Conservation (phyloP, 352 stramenopile species). For the Thraustotheca clavata region DNA sequence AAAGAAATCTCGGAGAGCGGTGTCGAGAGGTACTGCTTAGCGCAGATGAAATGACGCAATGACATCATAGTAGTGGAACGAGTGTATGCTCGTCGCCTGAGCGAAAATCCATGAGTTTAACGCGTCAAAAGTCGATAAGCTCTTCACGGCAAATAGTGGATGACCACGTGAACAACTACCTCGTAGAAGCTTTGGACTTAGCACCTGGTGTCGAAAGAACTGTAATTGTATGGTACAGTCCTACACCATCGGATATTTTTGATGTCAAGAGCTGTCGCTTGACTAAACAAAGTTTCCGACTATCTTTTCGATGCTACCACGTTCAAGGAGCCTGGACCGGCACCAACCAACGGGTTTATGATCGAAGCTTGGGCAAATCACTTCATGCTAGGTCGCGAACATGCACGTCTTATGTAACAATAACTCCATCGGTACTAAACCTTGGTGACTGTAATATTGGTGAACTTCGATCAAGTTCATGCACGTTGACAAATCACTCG, state of each 20-base stretch:
- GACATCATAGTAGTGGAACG: constrained; percentile 26
- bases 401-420: constrained; percentile 81
- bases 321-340: constrained; percentile 82
- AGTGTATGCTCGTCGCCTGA: constrained; percentile 77
- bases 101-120: constrained; percentile 27
- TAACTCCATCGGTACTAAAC: constrained; percentile 75
- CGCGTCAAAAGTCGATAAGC: background rate
- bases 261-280: constrained; percentile 74
- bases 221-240: constrained; percentile 85
- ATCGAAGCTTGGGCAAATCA: constrained; percentile 77
- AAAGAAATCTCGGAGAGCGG: constrained; percentile 60
- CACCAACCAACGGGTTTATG: constrained; percentile 75
- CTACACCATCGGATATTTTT: constrained; percentile 42
- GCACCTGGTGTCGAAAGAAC: constrained; percentile 76
- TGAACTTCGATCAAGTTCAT: constrained; percentile 78
- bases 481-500: constrained; percentile 84
- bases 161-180: constrained; percentile 44
- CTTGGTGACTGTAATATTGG: constrained; percentile 86
- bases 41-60: background rate
- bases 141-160: background rate
- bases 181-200: constrained; percentile 83
- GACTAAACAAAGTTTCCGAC: constrained; percentile 81
- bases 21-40: constrained; percentile 53
- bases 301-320: constrained; percentile 82
- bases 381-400: constrained; percentile 79